phyloP scores from a whole-genome alignment of 2,329 filamentous ascomycete genomes.

The Fusarium continuum region DNA sequence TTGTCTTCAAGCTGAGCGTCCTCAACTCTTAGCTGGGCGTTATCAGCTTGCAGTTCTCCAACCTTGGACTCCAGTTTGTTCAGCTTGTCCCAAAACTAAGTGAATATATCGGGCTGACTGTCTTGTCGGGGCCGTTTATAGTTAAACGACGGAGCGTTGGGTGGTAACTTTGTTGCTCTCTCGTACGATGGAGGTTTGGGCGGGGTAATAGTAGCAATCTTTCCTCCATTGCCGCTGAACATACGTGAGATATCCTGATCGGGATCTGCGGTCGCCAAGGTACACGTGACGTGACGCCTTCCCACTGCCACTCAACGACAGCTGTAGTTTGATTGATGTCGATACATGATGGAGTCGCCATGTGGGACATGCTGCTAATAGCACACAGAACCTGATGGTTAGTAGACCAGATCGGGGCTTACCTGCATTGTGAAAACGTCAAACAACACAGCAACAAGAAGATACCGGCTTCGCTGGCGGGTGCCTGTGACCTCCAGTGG shows the following conservation, averaged over 20 bases:
- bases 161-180: neutral
- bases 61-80: slow-evolving; percentile 14
- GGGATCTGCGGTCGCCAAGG: slow-evolving; percentile 2
- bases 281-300: neutral
- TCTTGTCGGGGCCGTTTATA: slow-evolving; percentile 15
- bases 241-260: slow-evolving; percentile 7
- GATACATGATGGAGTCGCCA: slow-evolving; percentile 7
- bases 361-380: neutral
- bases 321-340: slow-evolving; percentile 2
- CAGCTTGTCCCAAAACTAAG: slow-evolving; percentile 11
- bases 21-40: neutral
- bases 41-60: slow-evolving; percentile 2
- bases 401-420: neutral
- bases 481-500: slow-evolving; percentile 17
- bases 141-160: neutral
- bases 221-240: slow-evolving; percentile 1
- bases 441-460: neutral
- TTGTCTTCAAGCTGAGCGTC: neutral
- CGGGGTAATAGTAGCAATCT: neutral
- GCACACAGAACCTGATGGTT: neutral
- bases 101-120: neutral
- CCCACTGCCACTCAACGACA: slow-evolving; percentile 6
- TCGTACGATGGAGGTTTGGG: slow-evolving; percentile 2
- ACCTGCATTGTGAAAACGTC: neutral
- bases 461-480: slow-evolving; percentile 3